A percentile compares a stretch with the other conserved stretches of the same genome.
Evolutionary conservation across 495 filamentous ascomycete species (phyloP).

Genomic region (Aspergillus indologenus): DNA sequence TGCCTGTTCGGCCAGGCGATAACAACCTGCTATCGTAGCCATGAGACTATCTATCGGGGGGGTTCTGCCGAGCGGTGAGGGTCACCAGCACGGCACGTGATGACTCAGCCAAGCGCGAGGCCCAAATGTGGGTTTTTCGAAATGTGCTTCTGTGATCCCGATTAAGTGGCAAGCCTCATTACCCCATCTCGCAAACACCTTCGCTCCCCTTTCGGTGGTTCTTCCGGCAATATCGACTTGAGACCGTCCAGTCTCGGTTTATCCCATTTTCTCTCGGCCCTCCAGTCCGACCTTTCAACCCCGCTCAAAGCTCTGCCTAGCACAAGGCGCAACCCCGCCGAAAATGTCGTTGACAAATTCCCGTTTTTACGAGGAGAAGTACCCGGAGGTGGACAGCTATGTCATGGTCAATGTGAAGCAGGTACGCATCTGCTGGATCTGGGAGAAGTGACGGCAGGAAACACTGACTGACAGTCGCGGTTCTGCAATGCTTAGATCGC

Average conservation of each 20-base stretch:
- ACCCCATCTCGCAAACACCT: slow-evolving; percentile 8
- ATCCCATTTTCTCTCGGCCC: slow-evolving; percentile 6
- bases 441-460: not conserved
- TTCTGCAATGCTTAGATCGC: slow-evolving; percentile 66
- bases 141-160: slow-evolving; percentile 30
- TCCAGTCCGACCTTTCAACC: slow-evolving; percentile 6
- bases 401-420: slow-evolving; percentile 99
- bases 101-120: slow-evolving; percentile 12
- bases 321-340: slow-evolving; percentile 46
- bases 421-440: slow-evolving; percentile 47
- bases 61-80: slow-evolving; percentile 30
- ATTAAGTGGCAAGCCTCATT: slow-evolving; percentile 10
- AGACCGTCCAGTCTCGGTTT: slow-evolving; percentile 18
- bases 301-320: slow-evolving; percentile 23
- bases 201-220: slow-evolving; percentile 9
- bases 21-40: slow-evolving; percentile 1
- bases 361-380: slow-evolving; percentile 98
- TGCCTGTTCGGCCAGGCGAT: not conserved
- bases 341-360: slow-evolving; percentile 97
- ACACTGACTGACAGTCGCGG: not conserved
- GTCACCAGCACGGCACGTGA: slow-evolving; percentile 23
- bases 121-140: slow-evolving; percentile 44
- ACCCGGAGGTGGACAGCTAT: slow-evolving; percentile 97
- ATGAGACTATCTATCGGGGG: too few species aligned
- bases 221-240: not conserved